Evolutionary conservation across 768 basidiomycete genomes (phyloP).

Genomic region (Amanita rimosa): DNA sequence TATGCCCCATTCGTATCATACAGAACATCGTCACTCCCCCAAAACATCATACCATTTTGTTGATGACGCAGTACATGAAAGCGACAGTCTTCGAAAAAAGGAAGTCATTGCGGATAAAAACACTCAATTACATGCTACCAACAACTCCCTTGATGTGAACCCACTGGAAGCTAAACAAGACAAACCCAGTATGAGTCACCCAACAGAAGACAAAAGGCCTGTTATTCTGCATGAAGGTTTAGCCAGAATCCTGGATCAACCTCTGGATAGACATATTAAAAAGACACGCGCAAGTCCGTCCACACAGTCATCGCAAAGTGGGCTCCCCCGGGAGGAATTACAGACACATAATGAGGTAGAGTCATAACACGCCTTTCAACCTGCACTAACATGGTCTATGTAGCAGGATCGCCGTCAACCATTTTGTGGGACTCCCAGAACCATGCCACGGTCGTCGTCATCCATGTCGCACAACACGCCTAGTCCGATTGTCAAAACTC

Average conservation of each 20-base stretch:
- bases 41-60: neutral
- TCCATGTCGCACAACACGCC: conserved; percentile 1
- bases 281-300: conserved; percentile 1
- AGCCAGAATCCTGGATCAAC: conserved; percentile 3
- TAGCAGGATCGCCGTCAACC: neutral
- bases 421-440: neutral
- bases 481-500: neutral
- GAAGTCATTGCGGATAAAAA: neutral
- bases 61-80: neutral
- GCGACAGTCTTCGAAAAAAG: neutral
- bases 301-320: neutral
- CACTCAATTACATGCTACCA: neutral
- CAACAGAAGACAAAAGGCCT: neutral
- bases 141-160: neutral
- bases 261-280: neutral
- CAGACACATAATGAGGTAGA: neutral
- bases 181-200: neutral
- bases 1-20: neutral
- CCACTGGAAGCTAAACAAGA: neutral
- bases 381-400: neutral
- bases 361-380: neutral
- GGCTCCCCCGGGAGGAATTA: neutral
- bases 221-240: conserved; percentile 1
- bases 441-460: neutral
- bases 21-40: neutral